Base-by-base conservation (phyloP, 1,139 yeast species). In the Saccharomycopsis hybrid region DNA sequence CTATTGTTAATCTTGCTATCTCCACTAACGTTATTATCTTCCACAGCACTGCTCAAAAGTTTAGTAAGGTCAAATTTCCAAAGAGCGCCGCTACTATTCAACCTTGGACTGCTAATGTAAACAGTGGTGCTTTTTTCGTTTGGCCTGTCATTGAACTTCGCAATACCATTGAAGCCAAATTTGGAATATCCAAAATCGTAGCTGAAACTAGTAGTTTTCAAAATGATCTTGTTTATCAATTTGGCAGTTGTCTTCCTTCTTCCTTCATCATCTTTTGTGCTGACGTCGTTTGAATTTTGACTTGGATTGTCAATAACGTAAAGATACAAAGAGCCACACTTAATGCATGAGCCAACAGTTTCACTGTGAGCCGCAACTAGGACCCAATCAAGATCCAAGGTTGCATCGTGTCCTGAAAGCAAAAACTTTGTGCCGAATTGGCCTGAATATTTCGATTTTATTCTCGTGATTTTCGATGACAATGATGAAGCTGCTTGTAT, bases 271-370 rank as follows among this genome's bases (percentile, higher is more conserved):
- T 18, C 18, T 18, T 18, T 18, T 18, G 18, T 18, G 18, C 18
- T 18, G 18, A 18, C 18, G 18, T 27, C 3, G 31, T 39, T 3
- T 30, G 8, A 11, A 4, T 3, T 3, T 42, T 5, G 36, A 25
- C 42, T 30, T 5, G 8, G 18, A 18, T 18, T 18, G 30, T 9
- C 42, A 25, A 41, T 9, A 24, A 28, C 32, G 62, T 69, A 75
- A 2, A 73, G 58, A 53, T 66, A 70, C 3, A 69, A 67, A 2
- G 65, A 59, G 4, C 77, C 78, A 50, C 71, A 65, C 30, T 65
- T 62, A 1, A 60, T 47, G 49, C 69, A 65, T 0, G 43, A 24
- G 0, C 40, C 49, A 13, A 48, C 36, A 2, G 56, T 49, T 40
- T 58, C 55, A 3, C 58, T 56, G 29, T 41, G 65, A 36, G 58